Conservation (phyloP, 768 basidiomycete genomes). For the Neoboletus brunneissimus region DNA sequence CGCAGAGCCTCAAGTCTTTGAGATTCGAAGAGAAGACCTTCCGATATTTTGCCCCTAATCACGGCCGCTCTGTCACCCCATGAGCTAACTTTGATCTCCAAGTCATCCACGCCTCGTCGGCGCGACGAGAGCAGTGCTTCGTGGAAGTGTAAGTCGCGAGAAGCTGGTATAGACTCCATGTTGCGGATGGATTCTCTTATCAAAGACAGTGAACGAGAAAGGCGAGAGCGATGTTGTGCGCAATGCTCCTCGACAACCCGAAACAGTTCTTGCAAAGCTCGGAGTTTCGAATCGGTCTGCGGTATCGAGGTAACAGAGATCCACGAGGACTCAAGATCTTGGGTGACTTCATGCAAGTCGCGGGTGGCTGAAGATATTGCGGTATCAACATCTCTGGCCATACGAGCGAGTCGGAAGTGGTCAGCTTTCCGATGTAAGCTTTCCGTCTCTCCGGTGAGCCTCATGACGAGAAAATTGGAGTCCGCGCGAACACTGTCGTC, state of each 20-base stretch:
- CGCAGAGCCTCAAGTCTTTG: slow-evolving; percentile 42
- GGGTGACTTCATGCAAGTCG: slow-evolving; percentile 39
- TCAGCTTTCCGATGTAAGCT: slow-evolving; percentile 45
- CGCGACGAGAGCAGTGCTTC: slow-evolving; percentile 50
- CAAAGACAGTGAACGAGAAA: slow-evolving; percentile 49
- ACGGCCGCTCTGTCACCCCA: slow-evolving; percentile 43
- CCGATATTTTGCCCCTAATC: slow-evolving; percentile 38
- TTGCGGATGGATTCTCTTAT: slow-evolving; percentile 52
- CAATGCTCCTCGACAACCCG: slow-evolving; percentile 36
- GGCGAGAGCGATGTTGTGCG: slow-evolving; percentile 34
- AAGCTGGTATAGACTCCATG: slow-evolving; percentile 50
- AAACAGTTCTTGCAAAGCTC: slow-evolving; percentile 38
- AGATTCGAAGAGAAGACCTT: slow-evolving; percentile 40
- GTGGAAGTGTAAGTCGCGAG: slow-evolving; percentile 43
- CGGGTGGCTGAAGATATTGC: slow-evolving; percentile 37
- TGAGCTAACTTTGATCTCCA: slow-evolving; percentile 43
- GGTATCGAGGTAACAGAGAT: slow-evolving; percentile 31
- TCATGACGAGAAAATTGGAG: slow-evolving; percentile 65
- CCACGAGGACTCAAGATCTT: slow-evolving; percentile 41
- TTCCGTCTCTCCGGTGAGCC: slow-evolving; percentile 54
- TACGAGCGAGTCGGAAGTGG: slow-evolving; percentile 49
- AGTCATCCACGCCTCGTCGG: slow-evolving; percentile 47
- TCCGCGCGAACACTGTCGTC: slow-evolving; percentile 68
- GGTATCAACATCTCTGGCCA: slow-evolving; percentile 53
- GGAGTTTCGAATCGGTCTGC: slow-evolving; percentile 29